Base-by-base conservation (phyloP, 2,329 filamentous ascomycete species). In the Aspergillus unguis region DNA sequence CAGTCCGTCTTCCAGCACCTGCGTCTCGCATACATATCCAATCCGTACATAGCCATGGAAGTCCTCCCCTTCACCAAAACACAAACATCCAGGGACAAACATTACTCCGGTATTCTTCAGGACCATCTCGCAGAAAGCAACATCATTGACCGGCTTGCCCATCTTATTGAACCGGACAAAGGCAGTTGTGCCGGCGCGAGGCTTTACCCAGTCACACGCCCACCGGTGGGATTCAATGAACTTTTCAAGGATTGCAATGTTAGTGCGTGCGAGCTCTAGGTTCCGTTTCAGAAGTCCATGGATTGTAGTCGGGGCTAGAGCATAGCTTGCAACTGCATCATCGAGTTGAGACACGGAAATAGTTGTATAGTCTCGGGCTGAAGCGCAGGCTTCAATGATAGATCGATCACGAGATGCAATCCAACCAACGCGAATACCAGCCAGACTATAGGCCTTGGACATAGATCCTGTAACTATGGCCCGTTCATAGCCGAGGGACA, bases 291-390 rank as follows among this genome's bases (percentile, higher is more conserved):
- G 75, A 2, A 90, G 71, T 8, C 72, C 75, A 57, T 86, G 77
- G n/a, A 90, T 81, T 23, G 86, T 85, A 32, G 77, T 73, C 1
- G 81, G 74, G 8, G 82, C 81, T 6, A 96, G 74, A 0, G 91
- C 90, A 64, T 85, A 92, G 28, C 82, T 80, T 2, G 90, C 91
- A 8, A 95, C 78, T 45, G 82, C 80, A 66, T 95, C 89, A 67
- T 95, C 90, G 5, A 96, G 74, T 64, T 86, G 84, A n/a, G 87
- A 88, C 0, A 95, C 89, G 36, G 86, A 88, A 62, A 95, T 95
- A 27, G 88, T 91, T 3, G 89, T 95, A 75, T 94, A 95, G 68
- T 94, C 86, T 37, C 90, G 79, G 1, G 85, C 85, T 10, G 75
- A 71, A 8, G 85, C 83, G 56, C 88, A 78, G 10, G 78, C 75